phyloP scores from a whole-genome alignment of 176 grass and related monocot species.

The Lolium rigidum region DNA sequence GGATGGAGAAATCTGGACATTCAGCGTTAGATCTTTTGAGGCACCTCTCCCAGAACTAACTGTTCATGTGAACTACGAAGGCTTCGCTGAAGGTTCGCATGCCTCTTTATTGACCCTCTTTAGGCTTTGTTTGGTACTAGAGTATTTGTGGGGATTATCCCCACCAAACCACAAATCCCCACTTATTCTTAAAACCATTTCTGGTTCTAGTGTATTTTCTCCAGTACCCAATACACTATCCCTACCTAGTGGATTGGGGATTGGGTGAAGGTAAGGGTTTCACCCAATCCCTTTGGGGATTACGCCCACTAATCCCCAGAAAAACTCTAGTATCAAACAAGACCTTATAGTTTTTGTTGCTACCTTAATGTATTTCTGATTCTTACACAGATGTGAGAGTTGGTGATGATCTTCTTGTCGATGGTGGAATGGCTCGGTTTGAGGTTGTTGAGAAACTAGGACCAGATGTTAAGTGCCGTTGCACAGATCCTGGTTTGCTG shows the following conservation, averaged over 20 bases:
- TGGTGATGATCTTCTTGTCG: conserved; percentile 94
- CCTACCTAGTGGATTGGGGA: too few relatives aligned
- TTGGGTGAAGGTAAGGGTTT: too few relatives aligned
- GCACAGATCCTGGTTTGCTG: conserved; percentile 92
- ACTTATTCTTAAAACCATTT: too few relatives aligned
- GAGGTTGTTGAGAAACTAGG: conserved; percentile 95
- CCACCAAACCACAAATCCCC: too few relatives aligned
- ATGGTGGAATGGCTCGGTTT: conserved; percentile 98
- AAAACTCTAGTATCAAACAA: too few relatives aligned
- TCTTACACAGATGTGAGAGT: conserved; percentile 76
- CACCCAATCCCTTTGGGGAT: too few relatives aligned
- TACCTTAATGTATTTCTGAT: not conserved
- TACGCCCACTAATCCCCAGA: too few relatives aligned
- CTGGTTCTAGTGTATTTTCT: too few relatives aligned
- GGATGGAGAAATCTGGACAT: conserved; percentile 99
- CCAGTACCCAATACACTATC: too few relatives aligned
- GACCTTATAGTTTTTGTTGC: not conserved
- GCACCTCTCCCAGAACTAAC: conserved; percentile 83
- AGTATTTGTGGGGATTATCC: too few relatives aligned
- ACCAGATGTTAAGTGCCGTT: conserved; percentile 90
- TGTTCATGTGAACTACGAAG: conserved; percentile 91
- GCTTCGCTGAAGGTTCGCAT: conserved; percentile 87
- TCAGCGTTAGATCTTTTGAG: conserved; percentile 93
- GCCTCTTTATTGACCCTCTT: conserved; percentile 35
- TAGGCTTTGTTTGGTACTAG: too few relatives aligned